Evolutionary conservation across 2,329 filamentous ascomycete genomes (phyloP), one percentile per base, ranked within the genome.

Genomic region (Aspergillus terreus): DNA sequence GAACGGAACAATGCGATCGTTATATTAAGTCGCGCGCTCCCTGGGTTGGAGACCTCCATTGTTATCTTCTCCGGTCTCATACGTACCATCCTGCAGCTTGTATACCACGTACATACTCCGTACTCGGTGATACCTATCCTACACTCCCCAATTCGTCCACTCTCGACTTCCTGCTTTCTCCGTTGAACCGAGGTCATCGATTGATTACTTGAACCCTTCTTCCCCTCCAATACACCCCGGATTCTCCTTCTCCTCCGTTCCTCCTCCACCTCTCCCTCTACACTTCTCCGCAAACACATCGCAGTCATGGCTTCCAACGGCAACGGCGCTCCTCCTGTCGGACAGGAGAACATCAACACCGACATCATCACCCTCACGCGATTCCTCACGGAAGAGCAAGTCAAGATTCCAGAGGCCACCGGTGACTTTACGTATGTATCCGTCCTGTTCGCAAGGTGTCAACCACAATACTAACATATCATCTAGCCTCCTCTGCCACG

Each of bases 361-460:
- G 84, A 96, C 73, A 97, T 99, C 69, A 82, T 97, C 69, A 97
- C 94, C 50, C 84, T 99, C 63, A 96, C 94, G 40, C 84, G 94
- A 56, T 96, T 94, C 80, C 82, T 99, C 64, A 97, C 91, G 27
- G 94, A 99, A 78, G 92, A 96, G 78, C 94, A 99, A 74, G 76
- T 81, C 56, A 96, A 96, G 75, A 85, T 95, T 77, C 87, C 87
- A 70, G 91, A 97, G 72, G 94, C 94, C 49, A 96, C 92, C 12
- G 94, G 94, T 78, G 94, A 99, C 77, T 99, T 99, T 77, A 99
- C 94, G 90, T 96, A 81, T 56, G 87, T 76, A 27, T 35, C 21
- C 21, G 19, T 12, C 6, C 14, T 11, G 14, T 38, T 40, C 11
- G 35, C 27, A 10, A 11, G 9, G 10, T 17, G 12, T n/a, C 33